Evolutionary conservation across 2,329 filamentous ascomycete genomes (phyloP).

Genomic region (Aspergillus transmontanensis): DNA sequence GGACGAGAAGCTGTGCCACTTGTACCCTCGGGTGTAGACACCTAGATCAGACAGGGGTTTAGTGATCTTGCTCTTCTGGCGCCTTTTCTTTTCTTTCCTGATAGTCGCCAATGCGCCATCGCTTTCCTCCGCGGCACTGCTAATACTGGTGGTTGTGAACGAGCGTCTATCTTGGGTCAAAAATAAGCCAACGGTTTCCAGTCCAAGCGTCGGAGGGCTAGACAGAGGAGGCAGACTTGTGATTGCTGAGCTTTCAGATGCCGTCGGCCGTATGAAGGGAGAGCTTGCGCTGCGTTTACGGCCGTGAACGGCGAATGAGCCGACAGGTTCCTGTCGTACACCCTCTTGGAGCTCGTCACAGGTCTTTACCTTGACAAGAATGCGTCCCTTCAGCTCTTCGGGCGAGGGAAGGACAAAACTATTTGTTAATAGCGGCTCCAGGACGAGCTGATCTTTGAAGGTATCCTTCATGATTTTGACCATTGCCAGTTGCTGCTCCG

Average conservation of each 20-base stretch:
- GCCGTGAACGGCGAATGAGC: slow-evolving; percentile 40
- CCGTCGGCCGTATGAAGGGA: slow-evolving; percentile 66
- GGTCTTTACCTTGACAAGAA: slow-evolving; percentile 94
- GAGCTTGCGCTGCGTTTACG: slow-evolving; percentile 74
- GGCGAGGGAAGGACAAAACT: slow-evolving; percentile 76
- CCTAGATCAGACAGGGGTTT: slow-evolving; percentile 81
- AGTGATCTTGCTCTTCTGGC: slow-evolving; percentile 78
- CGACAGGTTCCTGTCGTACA: slow-evolving; percentile 44
- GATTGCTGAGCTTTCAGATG: slow-evolving; percentile 60
- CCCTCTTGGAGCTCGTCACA: slow-evolving; percentile 59
- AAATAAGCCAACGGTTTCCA: slow-evolving; percentile 46
- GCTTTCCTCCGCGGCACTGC: slow-evolving; percentile 74
- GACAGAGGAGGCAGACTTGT: slow-evolving; percentile 52
- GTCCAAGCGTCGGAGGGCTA: slow-evolving; percentile 56
- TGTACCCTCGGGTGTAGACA: slow-evolving; percentile 75
- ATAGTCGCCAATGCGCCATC: slow-evolving; percentile 60
- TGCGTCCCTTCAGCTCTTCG: slow-evolving; percentile 77
- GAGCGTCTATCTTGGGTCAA: slow-evolving; percentile 56
- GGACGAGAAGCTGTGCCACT: slow-evolving; percentile 78
- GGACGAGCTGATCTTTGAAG: slow-evolving; percentile 78
- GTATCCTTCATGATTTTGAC: slow-evolving; percentile 82
- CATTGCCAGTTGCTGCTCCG: slow-evolving; percentile 83
- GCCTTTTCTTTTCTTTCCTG: slow-evolving; percentile 62
- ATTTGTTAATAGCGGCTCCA: slow-evolving; percentile 71
- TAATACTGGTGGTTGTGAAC: slow-evolving; percentile 56